Percentiles rank a stretch among this genome's conserved stretches.
phyloP scores from a whole-genome alignment of 768 basidiomycete genomes.

The Lentinus tigrinus region DNA sequence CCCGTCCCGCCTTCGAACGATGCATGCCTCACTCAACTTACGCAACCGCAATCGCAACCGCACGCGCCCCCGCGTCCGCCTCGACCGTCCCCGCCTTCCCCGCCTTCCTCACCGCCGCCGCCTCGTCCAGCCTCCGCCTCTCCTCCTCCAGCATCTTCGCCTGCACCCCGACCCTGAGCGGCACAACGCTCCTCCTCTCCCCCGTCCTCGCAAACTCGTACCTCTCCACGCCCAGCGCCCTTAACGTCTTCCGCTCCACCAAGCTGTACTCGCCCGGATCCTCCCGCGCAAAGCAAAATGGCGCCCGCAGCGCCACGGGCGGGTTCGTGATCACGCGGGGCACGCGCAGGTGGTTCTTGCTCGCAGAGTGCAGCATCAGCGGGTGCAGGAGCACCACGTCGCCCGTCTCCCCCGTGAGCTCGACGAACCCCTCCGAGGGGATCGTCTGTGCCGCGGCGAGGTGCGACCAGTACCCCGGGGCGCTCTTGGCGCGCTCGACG shows the following conservation, averaged over 20 bases:
- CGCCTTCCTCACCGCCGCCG: slow-evolving; percentile 1
- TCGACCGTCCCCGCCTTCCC: background rate
- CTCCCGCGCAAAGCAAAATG: slow-evolving; percentile 51
- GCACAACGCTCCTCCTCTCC: slow-evolving; percentile 47
- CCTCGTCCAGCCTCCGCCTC: slow-evolving; percentile 36
- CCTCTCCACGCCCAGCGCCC: slow-evolving; percentile 47
- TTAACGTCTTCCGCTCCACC: slow-evolving; percentile 59
- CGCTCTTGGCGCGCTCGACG: slow-evolving; percentile 27
- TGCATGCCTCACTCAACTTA: too few relatives aligned
- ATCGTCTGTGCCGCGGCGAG: slow-evolving; percentile 40
- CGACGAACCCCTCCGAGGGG: slow-evolving; percentile 45
- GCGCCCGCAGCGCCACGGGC: slow-evolving; percentile 52
- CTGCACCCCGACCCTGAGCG: slow-evolving; percentile 43
- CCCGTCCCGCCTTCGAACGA: too few relatives aligned
- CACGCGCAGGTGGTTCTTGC: slow-evolving; percentile 54
- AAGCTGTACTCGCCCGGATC: slow-evolving; percentile 49
- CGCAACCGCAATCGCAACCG: slow-evolving; percentile 16
- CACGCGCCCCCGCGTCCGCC: slow-evolving; percentile 5
- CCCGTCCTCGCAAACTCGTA: slow-evolving; percentile 47
- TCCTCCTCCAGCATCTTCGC: slow-evolving; percentile 51
- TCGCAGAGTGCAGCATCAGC: slow-evolving; percentile 64
- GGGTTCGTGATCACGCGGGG: slow-evolving; percentile 68
- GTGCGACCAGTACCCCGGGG: slow-evolving; percentile 45
- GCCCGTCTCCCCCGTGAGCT: slow-evolving; percentile 59
- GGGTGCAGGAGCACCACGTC: slow-evolving; percentile 66